Percentiles rank a stretch among this genome's conserved stretches.
Conservation (phyloP, 1,284 basidiomycete genomes). For the Hemileia vastatrix region DNA sequence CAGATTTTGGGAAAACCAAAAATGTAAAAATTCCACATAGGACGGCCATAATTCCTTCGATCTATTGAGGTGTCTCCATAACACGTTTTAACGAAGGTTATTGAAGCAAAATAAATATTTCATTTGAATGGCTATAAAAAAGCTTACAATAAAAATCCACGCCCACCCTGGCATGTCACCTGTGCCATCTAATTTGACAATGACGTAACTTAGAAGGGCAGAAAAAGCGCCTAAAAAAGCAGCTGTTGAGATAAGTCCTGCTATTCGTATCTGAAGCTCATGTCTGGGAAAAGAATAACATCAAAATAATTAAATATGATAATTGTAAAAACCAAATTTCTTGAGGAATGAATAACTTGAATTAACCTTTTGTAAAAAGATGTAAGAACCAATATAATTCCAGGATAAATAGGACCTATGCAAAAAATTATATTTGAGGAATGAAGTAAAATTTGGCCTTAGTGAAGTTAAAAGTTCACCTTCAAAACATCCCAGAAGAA, state of each 20-base stretch:
- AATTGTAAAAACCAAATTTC: not conserved
- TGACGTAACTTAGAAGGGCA: conserved; percentile 15
- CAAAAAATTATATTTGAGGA: too few relatives aligned
- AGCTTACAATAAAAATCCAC: conserved; percentile 22
- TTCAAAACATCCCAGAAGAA: conserved; percentile 19
- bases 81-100: too few relatives aligned
- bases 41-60: conserved; percentile 17
- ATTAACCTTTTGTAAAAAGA: conserved; percentile 16
- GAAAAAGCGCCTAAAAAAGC: conserved; percentile 22
- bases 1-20: conserved; percentile 16
- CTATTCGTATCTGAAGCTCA: conserved; percentile 20
- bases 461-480: not conserved
- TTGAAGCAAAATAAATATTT: too few relatives aligned
- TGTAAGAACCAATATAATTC: conserved; percentile 15
- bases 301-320: not conserved
- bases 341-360: too few relatives aligned
- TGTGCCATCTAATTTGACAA: conserved; percentile 11
- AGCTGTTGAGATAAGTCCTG: conserved; percentile 11
- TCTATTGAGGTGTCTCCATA: too few relatives aligned
- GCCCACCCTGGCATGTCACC: conserved; percentile 9
- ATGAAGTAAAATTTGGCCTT: too few relatives aligned
- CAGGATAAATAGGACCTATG: not conserved
- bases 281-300: too few relatives aligned
- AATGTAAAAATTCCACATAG: not conserved
- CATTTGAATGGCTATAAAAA: too few relatives aligned